Evolutionary conservation across 306 rosid genomes (phyloP).

Genomic region (Casuarina glauca): DNA sequence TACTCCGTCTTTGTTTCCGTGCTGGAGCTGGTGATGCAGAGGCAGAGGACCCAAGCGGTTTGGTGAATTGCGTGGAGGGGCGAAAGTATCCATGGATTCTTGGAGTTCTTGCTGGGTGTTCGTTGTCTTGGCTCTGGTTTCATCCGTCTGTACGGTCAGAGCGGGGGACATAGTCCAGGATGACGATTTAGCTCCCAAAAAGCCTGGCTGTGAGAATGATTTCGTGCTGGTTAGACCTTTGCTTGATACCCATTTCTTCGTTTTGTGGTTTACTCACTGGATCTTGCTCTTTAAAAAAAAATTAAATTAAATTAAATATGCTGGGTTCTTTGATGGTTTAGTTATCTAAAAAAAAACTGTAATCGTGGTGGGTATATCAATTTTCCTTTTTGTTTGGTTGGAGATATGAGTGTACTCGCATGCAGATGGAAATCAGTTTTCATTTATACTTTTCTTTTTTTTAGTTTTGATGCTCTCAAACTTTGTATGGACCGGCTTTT

Average conservation of each 20-base stretch:
- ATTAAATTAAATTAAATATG: neutral
- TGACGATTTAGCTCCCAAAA: conserved; percentile 77
- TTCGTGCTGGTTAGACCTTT: conserved; percentile 72
- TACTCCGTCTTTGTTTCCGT: neutral
- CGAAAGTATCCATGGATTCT: conserved; percentile 51
- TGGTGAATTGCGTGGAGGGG: conserved; percentile 35
- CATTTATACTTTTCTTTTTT: neutral
- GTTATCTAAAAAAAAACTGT: neutral
- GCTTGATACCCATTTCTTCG: conserved; percentile 21
- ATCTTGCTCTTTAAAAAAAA: conserved; percentile 8
- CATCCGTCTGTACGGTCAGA: conserved; percentile 41
- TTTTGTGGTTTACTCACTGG: conserved; percentile 23
- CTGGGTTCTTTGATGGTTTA: conserved; percentile 28
- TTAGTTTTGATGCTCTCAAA: neutral
- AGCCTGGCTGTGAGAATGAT: conserved; percentile 85
- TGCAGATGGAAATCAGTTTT: neutral
- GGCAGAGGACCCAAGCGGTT: conserved; percentile 34
- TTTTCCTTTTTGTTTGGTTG: neutral
- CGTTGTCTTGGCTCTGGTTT: conserved; percentile 31
- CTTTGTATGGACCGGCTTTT: neutral
- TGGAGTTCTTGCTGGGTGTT: conserved; percentile 35
- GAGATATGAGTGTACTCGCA: neutral
- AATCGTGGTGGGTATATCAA: neutral
- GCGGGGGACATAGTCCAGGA: conserved; percentile 83
- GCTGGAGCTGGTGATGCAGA: conserved; percentile 44